Percentiles rank a stretch among this genome's conserved stretches.
Evolutionary conservation across 2,329 filamentous ascomycete species (phyloP).

Genomic region (Aspergillus carbonarius): DNA sequence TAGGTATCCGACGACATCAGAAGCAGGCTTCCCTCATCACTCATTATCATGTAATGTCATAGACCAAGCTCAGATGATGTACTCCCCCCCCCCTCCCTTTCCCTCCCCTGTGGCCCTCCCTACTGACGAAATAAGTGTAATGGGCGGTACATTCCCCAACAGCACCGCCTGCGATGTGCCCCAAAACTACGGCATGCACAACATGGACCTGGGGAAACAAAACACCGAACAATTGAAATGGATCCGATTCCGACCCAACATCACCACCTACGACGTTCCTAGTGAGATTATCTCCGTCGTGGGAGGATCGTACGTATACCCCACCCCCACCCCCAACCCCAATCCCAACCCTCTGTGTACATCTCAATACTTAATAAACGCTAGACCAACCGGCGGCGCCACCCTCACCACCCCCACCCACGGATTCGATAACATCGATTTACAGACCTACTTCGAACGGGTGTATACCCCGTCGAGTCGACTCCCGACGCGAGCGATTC

Average conservation of each 20-base stretch:
- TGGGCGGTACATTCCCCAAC: constrained; percentile 5
- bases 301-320: constrained; percentile 5
- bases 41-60: constrained; percentile 1
- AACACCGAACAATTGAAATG: not conserved
- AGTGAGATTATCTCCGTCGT: constrained; percentile 1
- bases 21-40: not conserved
- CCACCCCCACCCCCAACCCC: too few relatives aligned
- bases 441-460: constrained; percentile 1
- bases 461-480: not conserved
- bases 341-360: too few relatives aligned
- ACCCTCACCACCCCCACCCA: not conserved
- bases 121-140: not conserved
- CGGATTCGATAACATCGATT: constrained; percentile 2
- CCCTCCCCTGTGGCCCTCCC: too few relatives aligned
- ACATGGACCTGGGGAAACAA: constrained; percentile 9
- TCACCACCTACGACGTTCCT: constrained; percentile 4
- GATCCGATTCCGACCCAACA: not conserved
- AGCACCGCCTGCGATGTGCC: constrained; percentile 2
- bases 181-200: constrained; percentile 5
- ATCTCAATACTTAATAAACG: too few relatives aligned
- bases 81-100: not conserved
- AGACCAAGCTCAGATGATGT: constrained; percentile 6
- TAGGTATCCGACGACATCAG: not conserved
- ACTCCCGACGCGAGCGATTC: not conserved
- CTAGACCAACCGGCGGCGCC: constrained; percentile 1